Base-by-base conservation (phyloP, 2,329 filamentous ascomycete genomes). In the Ustilaginoidea virens region DNA sequence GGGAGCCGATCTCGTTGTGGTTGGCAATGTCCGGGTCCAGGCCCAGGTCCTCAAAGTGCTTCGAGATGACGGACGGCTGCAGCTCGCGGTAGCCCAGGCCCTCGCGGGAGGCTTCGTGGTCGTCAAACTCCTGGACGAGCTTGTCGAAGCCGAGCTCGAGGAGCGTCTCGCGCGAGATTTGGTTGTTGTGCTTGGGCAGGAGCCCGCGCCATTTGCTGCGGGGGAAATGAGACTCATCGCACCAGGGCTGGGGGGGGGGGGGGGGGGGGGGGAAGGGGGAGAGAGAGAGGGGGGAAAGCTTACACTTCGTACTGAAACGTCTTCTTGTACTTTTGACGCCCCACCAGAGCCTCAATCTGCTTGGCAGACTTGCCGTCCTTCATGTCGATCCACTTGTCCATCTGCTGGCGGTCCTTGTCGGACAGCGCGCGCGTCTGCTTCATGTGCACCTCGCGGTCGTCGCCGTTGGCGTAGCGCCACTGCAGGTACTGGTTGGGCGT, bases 291-390 rank as follows among this genome's bases (percentile, higher is more conserved):
- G 10, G 5, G 5, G 9, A 13, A 3, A 16, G 58, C 69, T 63
- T 67, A 77, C 69, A 94, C 74, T 63, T 96, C 87, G 50, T 96
- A 96, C 65, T 94, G 86, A 71, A 92, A 94, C 23, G 78, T 80
- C 73, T 98, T 98, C 76, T 98, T 96, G 63, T 73, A 94, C 64
- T 98, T 98, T 52, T 94, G 86, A 43, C 90, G 80, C 65, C 90
- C 90, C 43, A 98, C 92, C 17, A 98, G 66, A 11, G 80, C 65
- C 53, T 98, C 90, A 29, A 98, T 63, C 48, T 80, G 80, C 37
- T 78, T 72, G 15, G 65, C 56, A 9, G 82, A 78, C 45, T 74
- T 79, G 43, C 87, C 87, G 42, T 93, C 85, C 24, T 74, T 74
- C 25, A 96, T 56, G 39, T 96, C 80, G 40, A 98, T 68, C 29